Percentiles rank a stretch among this genome's conserved stretches.
These are phyloP conservation scores for Aspergillus mulundensis DNA, from an alignment of 495 filamentous ascomycete species.

Conservation along the genomic window DNA sequence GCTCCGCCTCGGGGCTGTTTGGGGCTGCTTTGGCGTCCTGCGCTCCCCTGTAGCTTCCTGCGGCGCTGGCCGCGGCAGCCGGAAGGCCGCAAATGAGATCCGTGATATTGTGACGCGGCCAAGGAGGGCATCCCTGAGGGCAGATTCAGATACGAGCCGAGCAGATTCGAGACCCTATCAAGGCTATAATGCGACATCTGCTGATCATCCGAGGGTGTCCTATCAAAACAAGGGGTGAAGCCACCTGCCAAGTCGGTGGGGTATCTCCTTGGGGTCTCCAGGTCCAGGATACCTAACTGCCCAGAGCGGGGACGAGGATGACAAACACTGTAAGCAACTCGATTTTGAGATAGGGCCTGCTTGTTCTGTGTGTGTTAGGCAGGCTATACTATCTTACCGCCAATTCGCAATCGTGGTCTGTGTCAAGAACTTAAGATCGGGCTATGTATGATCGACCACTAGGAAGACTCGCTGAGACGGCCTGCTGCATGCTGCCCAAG, in stretches of 20 bases:
- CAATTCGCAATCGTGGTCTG: not conserved
- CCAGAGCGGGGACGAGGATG: not conserved
- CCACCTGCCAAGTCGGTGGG: slow-evolving; percentile 16
- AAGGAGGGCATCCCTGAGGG: not conserved
- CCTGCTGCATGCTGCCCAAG: slow-evolving; percentile 21
- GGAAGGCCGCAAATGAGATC: not conserved
- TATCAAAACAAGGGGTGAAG: slow-evolving; percentile 16
- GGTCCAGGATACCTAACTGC: too few relatives aligned
- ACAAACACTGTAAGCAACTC: not conserved
- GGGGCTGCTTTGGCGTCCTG: not conserved
- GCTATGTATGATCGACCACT: slow-evolving; percentile 24
- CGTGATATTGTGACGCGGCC: not conserved
- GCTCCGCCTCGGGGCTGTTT: not conserved
- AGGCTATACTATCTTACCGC: not conserved
- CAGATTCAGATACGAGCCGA: not conserved
- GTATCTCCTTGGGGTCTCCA: not conserved
- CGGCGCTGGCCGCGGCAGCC: not conserved
- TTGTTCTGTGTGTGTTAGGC: too few relatives aligned
- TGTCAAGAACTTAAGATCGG: slow-evolving; percentile 5
- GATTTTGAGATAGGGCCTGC: too few relatives aligned
- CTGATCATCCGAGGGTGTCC: slow-evolving; percentile 23
- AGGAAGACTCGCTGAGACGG: slow-evolving; percentile 18
- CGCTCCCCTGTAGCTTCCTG: not conserved
- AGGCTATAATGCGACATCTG: slow-evolving; percentile 16
- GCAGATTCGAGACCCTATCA: slow-evolving; percentile 6